Base-by-base conservation (phyloP, 352 stramenopile genomes). In the Globisporangium radiosum region DNA sequence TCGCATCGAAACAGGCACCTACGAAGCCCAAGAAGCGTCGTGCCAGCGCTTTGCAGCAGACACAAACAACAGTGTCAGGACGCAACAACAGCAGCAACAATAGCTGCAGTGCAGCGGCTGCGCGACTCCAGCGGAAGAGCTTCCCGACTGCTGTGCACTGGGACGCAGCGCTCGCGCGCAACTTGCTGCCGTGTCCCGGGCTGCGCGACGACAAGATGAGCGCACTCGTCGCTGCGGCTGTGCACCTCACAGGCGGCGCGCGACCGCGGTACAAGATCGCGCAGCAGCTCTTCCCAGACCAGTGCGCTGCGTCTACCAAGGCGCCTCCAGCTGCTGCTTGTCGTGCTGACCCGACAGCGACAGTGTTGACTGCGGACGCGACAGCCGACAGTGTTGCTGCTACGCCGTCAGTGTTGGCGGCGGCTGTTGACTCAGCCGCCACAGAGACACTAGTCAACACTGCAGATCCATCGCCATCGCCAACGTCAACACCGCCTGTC, bases 221-320 rank as follows among this genome's bases (percentile, higher is more conserved):
- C 5, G 60, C 65, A 7, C 88, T 88, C 58, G 81, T 89, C n/a
- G 68, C 64, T 3, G 66, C 69, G 0, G 72, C 81, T 7, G 66
- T 83, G 38, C 81, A 90, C 51, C 57, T 88, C 10, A 91, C 79
- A 19, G 84, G 84, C 52, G 84, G 84, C 15, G 74, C 69, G 33
- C 70, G 84, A 1, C 74, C 84, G 17, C 75, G 78, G 8, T 68
- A 85, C 48, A 82, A 79, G 53, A 81, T 93, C 33, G 81, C 78
- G 0, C 70, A 83, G 50, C 80, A 90, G n/a, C 52, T 90, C 19
- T 91, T 89, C 57, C 81, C 84, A 1, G 72, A 83, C 42, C 60
- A 89, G 14, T 90, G 88, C 52, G 43, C 49, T 9, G 48, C 36
- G 10, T 59, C 3, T 25, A 25, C 25, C 25, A 25, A 25, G 25